Percentiles rank a stretch among this genome's conserved stretches.
Conservation (phyloP, 2,329 filamentous ascomycete genomes). For the Lachnellula hyalina region DNA sequence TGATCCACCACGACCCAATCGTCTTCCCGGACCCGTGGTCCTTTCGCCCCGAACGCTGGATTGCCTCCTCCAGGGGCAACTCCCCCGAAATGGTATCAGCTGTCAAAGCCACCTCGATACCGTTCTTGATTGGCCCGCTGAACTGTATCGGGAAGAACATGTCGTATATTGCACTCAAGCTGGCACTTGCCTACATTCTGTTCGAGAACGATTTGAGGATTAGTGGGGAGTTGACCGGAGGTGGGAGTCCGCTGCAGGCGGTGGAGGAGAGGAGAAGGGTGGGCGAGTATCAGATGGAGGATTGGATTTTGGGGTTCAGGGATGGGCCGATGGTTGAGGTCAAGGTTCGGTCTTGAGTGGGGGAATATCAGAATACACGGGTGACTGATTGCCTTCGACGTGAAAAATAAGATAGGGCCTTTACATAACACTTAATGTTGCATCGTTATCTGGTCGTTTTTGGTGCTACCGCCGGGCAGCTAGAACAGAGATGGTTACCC, state of each 20-base stretch:
- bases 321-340: constrained; percentile 32
- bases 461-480: too few species aligned
- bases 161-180: constrained; percentile 27
- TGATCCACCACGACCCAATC: constrained; percentile 18
- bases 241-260: background rate
- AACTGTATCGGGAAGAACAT: constrained; percentile 32
- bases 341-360: background rate
- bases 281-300: constrained; percentile 23
- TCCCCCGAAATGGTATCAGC: background rate
- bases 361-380: too few species aligned
- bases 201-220: constrained; percentile 24
- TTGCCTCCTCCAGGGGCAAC: background rate
- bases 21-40: constrained; percentile 14
- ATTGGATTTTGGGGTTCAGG: constrained; percentile 26
- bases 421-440: too few species aligned
- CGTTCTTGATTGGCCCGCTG: constrained; percentile 27
- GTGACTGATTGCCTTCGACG: too few species aligned
- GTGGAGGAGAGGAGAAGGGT: constrained; percentile 15
- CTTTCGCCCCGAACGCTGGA: constrained; percentile 22
- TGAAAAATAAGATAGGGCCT: too few species aligned
- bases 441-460: too few species aligned
- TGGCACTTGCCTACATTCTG: constrained; percentile 25
- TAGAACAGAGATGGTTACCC: too few species aligned
- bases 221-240: background rate
- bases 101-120: constrained; percentile 13